Base-by-base conservation (phyloP, 2,329 filamentous ascomycete genomes). In the Penicillium sp. region DNA sequence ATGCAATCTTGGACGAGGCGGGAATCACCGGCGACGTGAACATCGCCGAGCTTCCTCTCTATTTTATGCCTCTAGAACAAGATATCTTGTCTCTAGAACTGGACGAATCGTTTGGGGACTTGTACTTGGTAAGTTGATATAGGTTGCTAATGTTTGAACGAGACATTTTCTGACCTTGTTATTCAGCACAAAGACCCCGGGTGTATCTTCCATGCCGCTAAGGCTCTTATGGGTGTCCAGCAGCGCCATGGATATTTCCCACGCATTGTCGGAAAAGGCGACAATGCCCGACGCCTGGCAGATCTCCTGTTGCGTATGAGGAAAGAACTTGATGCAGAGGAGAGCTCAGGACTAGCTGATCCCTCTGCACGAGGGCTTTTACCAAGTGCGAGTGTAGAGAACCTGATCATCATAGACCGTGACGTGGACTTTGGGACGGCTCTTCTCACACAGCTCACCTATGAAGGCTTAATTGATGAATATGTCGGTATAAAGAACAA, bases 391-490 rank as follows among this genome's bases (percentile, higher is more conserved):
- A 88, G 87, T 7, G 90, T 92, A 48, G 94, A 99, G 73, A 96
- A 89, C 70, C 81, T 97, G 59, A 93, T 99, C 68, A 89, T 99
- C 60, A 92, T 99, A 55, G 94, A 99, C 74, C 89, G 94, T 50
- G 93, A 97, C 72, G 89, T 96, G 55, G 94, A 99, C 73, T 92
- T 94, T 69, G 91, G 93, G 17, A 97, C 94, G 1, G 89, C 90
- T 0, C 82, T 99, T 17, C 86, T 99, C 54, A 97, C 93, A 0
- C 94, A 99, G 73, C 80, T 99, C 61, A 99, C 94, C 1, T 99
- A 99, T 69, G 93, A 99, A 77, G 94, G 94, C 4, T 81, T 99
- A 27, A 89, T 99, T 54, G 95, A 99, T 70, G 94, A 99, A 73
- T 84, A 94, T 17, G 95, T 96, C 71, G 88, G 89, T 33, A 96